Percentiles rank a stretch among this genome's conserved stretches.
phyloP scores from a whole-genome alignment of 768 basidiomycete species.

The Leccinum pellstonianum region DNA sequence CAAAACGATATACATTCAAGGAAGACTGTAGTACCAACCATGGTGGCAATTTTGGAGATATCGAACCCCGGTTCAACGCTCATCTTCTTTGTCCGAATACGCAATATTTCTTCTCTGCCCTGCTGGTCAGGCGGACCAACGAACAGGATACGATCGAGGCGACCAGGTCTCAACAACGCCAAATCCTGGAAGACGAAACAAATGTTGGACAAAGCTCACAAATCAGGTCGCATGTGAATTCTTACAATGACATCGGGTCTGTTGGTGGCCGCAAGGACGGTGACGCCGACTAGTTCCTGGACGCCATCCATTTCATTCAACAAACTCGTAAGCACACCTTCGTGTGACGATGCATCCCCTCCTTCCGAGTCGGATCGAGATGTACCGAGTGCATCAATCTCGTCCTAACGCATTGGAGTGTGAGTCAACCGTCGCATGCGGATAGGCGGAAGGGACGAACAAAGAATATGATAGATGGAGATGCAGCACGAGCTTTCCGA shows the following conservation, averaged over 20 bases:
- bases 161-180: constrained; percentile 91
- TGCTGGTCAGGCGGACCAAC: constrained; percentile 86
- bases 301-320: constrained; percentile 99
- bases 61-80: constrained; percentile 71
- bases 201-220: background rate
- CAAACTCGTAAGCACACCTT: constrained; percentile 89
- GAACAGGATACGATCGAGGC: constrained; percentile 91
- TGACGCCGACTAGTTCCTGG: constrained; percentile 92
- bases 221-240: constrained; percentile 11
- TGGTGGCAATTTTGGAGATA: constrained; percentile 59
- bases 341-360: constrained; percentile 59
- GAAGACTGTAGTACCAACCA: constrained; percentile 44
- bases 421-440: background rate
- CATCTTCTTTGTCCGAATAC: constrained; percentile 78
- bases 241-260: constrained; percentile 88
- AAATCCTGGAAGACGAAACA: constrained; percentile 61
- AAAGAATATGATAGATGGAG: constrained; percentile 96
- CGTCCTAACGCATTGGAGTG: constrained; percentile 63
- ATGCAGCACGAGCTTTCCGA: constrained; percentile 88
- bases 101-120: constrained; percentile 82
- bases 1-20: background rate
- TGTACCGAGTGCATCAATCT: constrained; percentile 91
- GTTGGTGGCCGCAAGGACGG: constrained; percentile 94
- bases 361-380: constrained; percentile 60
- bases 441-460: constrained; percentile 44